phyloP scores from a whole-genome alignment of 768 basidiomycete genomes.

The Leccinum olivaceopallidum region DNA sequence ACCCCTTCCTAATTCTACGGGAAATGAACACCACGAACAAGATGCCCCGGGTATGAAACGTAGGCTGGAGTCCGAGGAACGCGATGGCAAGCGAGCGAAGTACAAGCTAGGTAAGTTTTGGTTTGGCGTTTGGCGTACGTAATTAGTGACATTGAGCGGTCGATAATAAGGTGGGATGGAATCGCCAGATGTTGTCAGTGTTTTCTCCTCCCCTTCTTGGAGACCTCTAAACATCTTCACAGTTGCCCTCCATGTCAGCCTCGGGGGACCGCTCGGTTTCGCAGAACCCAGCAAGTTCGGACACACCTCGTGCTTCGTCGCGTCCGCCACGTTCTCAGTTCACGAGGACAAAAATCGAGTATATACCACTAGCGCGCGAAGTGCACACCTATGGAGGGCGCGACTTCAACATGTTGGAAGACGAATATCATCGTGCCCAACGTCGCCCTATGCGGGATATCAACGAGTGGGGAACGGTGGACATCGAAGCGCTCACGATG shows the following conservation, averaged over 20 bases:
- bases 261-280: slow-evolving; percentile 21
- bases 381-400: slow-evolving; percentile 79
- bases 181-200: slow-evolving; percentile 50
- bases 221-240: slow-evolving; percentile 13
- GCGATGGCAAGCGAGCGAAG: slow-evolving; percentile 67
- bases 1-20: slow-evolving; percentile 9
- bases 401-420: slow-evolving; percentile 66
- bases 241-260: slow-evolving; percentile 22
- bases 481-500: slow-evolving; percentile 93
- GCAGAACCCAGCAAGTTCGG: slow-evolving; percentile 28
- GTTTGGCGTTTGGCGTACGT: slow-evolving; percentile 26
- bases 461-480: slow-evolving; percentile 85
- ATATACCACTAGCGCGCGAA: slow-evolving; percentile 77
- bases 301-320: slow-evolving; percentile 32
- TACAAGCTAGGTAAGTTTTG: slow-evolving; percentile 65
- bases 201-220: slow-evolving; percentile 12
- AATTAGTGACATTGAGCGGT: slow-evolving; percentile 27
- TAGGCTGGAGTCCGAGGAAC: slow-evolving; percentile 66
- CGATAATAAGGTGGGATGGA: slow-evolving; percentile 41
- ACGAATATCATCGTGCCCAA: slow-evolving; percentile 53
- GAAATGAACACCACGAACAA: slow-evolving; percentile 46
- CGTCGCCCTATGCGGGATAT: slow-evolving; percentile 66
- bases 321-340: slow-evolving; percentile 46
- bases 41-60: slow-evolving; percentile 71
- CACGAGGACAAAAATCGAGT: slow-evolving; percentile 83